Evolutionary conservation across 192 early-diverging fungal species (phyloP).

Genomic region (Entomortierella chlamydospora): DNA sequence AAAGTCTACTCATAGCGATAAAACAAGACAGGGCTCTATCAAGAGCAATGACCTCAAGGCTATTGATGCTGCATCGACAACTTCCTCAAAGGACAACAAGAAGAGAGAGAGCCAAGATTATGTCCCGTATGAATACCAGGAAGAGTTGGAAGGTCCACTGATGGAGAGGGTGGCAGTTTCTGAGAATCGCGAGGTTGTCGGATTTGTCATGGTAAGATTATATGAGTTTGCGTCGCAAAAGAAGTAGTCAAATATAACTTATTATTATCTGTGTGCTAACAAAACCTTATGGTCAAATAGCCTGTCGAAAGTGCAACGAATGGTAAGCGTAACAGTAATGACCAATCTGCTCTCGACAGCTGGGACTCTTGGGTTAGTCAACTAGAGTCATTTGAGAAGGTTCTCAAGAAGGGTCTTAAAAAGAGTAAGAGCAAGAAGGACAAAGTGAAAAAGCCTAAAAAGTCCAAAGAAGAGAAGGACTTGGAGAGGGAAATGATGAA

Average conservation of each 20-base stretch:
- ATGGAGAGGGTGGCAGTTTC: slow-evolving; percentile 48
- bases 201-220: slow-evolving; percentile 42
- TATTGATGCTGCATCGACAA: neutral
- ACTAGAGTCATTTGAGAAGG: slow-evolving; percentile 50
- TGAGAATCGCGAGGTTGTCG: slow-evolving; percentile 40
- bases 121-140: slow-evolving; percentile 48
- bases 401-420: slow-evolving; percentile 47
- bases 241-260: neutral
- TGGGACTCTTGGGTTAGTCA: slow-evolving; percentile 56
- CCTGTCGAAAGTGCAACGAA: slow-evolving; percentile 25
- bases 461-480: slow-evolving; percentile 2
- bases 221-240: neutral
- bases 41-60: slow-evolving; percentile 13
- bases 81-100: slow-evolving; percentile 16
- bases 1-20: slow-evolving; percentile 34
- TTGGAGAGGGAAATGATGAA: neutral
- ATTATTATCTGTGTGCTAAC: neutral
- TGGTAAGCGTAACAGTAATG: neutral
- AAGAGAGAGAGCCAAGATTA: slow-evolving; percentile 36
- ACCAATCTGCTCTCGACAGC: slow-evolving; percentile 25
- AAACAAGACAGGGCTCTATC: slow-evolving; percentile 25
- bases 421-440: slow-evolving; percentile 12
- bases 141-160: slow-evolving; percentile 43
- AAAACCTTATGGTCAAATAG: slow-evolving; percentile 1
- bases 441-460: neutral